A percentile compares a stretch with the other conserved stretches of the same genome.
Evolutionary conservation across 2,329 filamentous ascomycete genomes (phyloP).

Genomic region (Gliomastix tumulicola): DNA sequence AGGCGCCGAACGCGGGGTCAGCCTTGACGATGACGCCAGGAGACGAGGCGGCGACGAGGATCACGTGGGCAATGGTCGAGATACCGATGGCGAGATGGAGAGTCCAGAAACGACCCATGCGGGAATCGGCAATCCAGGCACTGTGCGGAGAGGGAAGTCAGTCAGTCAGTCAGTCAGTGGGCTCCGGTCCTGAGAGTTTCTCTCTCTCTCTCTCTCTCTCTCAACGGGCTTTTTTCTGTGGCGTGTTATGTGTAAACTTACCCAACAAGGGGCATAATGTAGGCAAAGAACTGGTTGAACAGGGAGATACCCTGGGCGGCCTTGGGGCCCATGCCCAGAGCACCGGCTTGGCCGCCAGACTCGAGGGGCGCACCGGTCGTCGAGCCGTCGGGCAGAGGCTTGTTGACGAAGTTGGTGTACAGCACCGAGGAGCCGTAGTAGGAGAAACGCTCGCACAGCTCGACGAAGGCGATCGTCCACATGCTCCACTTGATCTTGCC

Average conservation of each 20-base stretch:
- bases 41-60: slow-evolving; percentile 59
- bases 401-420: slow-evolving; percentile 61
- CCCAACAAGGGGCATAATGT: slow-evolving; percentile 52
- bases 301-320: slow-evolving; percentile 40
- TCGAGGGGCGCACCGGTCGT: slow-evolving; percentile 40
- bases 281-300: slow-evolving; percentile 57
- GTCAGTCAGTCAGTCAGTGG: neutral
- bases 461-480: slow-evolving; percentile 65
- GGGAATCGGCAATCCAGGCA: slow-evolving; percentile 58
- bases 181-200: no score
- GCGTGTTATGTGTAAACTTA: slow-evolving; percentile 19
- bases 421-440: slow-evolving; percentile 68
- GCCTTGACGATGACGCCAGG: slow-evolving; percentile 53
- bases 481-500: slow-evolving; percentile 58
- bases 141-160: slow-evolving; percentile 16
- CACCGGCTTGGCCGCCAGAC: slow-evolving; percentile 33
- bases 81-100: slow-evolving; percentile 61
- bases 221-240: neutral
- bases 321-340: slow-evolving; percentile 50
- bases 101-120: slow-evolving; percentile 66
- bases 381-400: slow-evolving; percentile 44
- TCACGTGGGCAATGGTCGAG: slow-evolving; percentile 58
- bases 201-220: neutral
- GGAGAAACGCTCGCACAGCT: slow-evolving; percentile 70
- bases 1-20: slow-evolving; percentile 54